phyloP scores from a whole-genome alignment of 176 grass and related monocot species.

The Musa troglodytarum region DNA sequence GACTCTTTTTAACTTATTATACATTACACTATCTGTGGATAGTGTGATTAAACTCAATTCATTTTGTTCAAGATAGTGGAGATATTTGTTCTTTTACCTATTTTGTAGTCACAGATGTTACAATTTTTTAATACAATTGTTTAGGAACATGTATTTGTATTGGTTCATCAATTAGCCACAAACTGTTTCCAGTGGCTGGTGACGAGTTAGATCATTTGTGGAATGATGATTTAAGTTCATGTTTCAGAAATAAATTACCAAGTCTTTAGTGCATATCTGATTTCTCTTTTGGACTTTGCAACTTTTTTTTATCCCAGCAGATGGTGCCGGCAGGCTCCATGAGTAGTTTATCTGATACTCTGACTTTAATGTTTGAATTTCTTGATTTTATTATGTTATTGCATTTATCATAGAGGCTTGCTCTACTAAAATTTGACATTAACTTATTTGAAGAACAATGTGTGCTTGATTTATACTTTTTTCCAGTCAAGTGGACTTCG shows the following conservation, averaged over 20 bases:
- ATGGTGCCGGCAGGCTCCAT: not conserved
- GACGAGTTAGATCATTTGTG: too few relatives aligned
- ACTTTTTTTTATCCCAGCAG: not conserved
- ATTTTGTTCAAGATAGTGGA: too few relatives aligned
- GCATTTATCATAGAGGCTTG: not conserved
- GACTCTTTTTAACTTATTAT: not conserved
- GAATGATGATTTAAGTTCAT: too few relatives aligned
- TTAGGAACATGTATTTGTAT: too few relatives aligned
- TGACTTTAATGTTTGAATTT: not conserved
- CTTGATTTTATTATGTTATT: not conserved
- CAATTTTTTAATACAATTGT: too few relatives aligned
- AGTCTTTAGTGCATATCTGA: not conserved
- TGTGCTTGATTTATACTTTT: conserved; percentile 2
- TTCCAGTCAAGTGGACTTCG: conserved; percentile 53
- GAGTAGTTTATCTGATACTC: not conserved
- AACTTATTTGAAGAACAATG: not conserved
- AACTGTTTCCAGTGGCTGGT: too few relatives aligned
- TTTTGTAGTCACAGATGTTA: too few relatives aligned
- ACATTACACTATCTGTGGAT: too few relatives aligned
- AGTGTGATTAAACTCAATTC: too few relatives aligned
- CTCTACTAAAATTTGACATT: not conserved
- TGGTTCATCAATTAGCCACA: too few relatives aligned
- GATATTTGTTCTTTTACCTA: too few relatives aligned
- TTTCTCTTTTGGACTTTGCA: not conserved
- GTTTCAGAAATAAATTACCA: not conserved